phyloP scores from a whole-genome alignment of 1,284 basidiomycete species.

The Leccinum solheimii region DNA sequence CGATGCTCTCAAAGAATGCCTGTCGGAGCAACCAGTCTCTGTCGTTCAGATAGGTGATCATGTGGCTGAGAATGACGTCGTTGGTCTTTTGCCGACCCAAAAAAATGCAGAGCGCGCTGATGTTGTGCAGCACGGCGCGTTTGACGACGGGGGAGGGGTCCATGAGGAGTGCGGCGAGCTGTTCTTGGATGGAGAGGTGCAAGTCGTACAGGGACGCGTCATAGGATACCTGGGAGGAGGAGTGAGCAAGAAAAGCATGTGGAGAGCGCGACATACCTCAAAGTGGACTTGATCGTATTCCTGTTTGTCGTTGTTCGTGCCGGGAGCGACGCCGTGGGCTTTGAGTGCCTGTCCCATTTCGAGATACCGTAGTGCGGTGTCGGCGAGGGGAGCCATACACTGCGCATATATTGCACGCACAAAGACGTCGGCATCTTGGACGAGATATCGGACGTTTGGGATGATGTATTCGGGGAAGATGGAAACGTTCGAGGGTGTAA shows the following conservation, averaged over 20 bases:
- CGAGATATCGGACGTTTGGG: constrained; percentile 83
- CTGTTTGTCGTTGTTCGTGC: constrained; percentile 49
- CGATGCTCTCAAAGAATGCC: constrained; percentile 94
- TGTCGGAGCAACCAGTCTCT: constrained; percentile 89
- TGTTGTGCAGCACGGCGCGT: constrained; percentile 74
- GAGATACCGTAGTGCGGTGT: constrained; percentile 81
- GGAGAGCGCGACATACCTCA: constrained; percentile 50
- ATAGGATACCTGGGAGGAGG: constrained; percentile 70
- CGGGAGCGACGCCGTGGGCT: constrained; percentile 65
- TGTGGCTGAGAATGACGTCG: constrained; percentile 93
- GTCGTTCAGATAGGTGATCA: constrained; percentile 98
- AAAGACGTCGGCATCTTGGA: constrained; percentile 82
- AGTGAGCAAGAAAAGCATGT: constrained; percentile 28
- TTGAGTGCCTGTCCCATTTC: constrained; percentile 74
- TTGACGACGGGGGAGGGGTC: constrained; percentile 77
- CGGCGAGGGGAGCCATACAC: constrained; percentile 79
- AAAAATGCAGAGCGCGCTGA: constrained; percentile 89
- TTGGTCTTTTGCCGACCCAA: constrained; percentile 92
- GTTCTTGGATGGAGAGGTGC: constrained; percentile 84
- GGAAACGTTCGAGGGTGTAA: constrained; percentile 86
- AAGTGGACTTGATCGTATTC: constrained; percentile 71
- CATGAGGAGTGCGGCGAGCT: constrained; percentile 76
- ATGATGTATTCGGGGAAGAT: constrained; percentile 95
- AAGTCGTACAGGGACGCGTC: constrained; percentile 85
- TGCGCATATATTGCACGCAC: constrained; percentile 87